Percentiles rank a stretch among this genome's conserved stretches.
These are phyloP conservation scores for Casuarina equisetifolia DNA, from an alignment of 306 rosid species.

Conservation along the genomic window DNA sequence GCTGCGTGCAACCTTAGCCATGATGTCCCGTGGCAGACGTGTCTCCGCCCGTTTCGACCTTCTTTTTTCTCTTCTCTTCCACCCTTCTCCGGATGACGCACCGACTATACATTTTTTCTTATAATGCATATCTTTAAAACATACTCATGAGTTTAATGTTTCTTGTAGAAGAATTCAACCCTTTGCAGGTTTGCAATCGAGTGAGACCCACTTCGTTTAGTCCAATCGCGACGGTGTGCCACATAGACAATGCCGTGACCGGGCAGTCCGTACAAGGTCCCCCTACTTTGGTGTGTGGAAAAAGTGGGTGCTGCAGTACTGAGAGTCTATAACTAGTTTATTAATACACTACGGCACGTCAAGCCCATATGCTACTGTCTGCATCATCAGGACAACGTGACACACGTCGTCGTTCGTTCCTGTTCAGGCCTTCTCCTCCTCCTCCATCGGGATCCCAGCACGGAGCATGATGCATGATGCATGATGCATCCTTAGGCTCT, in stretches of 20 bases:
- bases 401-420: conserved; percentile 13
- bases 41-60: background rate
- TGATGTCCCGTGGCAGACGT: conserved; percentile 15
- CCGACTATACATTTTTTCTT: too few relatives aligned
- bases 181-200: background rate
- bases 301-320: conserved; percentile 20
- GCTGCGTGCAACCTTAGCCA: conserved; percentile 41
- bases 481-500: background rate
- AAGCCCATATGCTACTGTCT: background rate
- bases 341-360: conserved; percentile 52
- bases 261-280: conserved; percentile 8
- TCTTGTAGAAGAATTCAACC: background rate
- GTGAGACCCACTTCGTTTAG: background rate
- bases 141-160: too few relatives aligned
- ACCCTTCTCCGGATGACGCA: too few relatives aligned
- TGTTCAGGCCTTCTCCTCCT: background rate
- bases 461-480: background rate
- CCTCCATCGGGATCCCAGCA: background rate
- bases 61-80: background rate
- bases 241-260: background rate
- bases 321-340: background rate
- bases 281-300: conserved; percentile 11
- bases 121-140: too few relatives aligned
- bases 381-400: background rate
- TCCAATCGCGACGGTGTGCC: background rate